phyloP scores from a whole-genome alignment of 352 stramenopile genomes.

The Globisporangium acanthophoron region DNA sequence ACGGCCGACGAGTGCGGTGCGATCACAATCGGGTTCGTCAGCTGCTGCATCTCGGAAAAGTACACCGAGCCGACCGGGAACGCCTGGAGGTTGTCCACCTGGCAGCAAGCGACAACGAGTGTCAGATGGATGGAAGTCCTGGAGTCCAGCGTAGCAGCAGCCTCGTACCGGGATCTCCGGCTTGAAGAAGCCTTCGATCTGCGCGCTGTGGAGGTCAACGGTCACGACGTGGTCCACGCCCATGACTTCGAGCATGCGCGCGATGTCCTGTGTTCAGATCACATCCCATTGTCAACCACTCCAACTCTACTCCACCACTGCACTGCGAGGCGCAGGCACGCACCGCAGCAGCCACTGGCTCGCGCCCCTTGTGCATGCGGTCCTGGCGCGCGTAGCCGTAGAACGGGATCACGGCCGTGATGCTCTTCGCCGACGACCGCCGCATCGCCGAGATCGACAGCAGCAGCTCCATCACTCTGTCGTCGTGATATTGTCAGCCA shows the following conservation, averaged over 20 bases:
- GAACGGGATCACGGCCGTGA: slow-evolving; percentile 84
- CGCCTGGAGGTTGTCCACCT: slow-evolving; percentile 83
- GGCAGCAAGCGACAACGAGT: neutral
- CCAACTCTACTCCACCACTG: neutral
- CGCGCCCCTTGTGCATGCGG: slow-evolving; percentile 78
- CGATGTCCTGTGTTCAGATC: slow-evolving; percentile 47
- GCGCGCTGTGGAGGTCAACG: slow-evolving; percentile 82
- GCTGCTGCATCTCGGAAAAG: slow-evolving; percentile 69
- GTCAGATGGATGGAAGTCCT: too few relatives aligned
- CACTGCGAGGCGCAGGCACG: neutral
- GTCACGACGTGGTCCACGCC: slow-evolving; percentile 86
- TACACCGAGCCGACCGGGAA: slow-evolving; percentile 84
- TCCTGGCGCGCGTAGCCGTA: slow-evolving; percentile 86
- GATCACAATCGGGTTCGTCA: slow-evolving; percentile 69
- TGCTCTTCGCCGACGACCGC: slow-evolving; percentile 79
- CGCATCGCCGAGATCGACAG: slow-evolving; percentile 82
- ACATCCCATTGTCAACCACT: too few relatives aligned
- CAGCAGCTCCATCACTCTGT: slow-evolving; percentile 79
- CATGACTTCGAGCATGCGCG: slow-evolving; percentile 88
- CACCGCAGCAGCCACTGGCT: slow-evolving; percentile 75
- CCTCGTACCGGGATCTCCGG: slow-evolving; percentile 60
- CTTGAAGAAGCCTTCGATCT: slow-evolving; percentile 89
- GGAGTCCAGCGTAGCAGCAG: too few relatives aligned
- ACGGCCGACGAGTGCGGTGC: slow-evolving; percentile 80
- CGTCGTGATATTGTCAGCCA: neutral